A percentile compares a stretch with the other conserved stretches of the same genome.
phyloP scores from a whole-genome alignment of 768 basidiomycete species.

The Lactarius psammicola region DNA sequence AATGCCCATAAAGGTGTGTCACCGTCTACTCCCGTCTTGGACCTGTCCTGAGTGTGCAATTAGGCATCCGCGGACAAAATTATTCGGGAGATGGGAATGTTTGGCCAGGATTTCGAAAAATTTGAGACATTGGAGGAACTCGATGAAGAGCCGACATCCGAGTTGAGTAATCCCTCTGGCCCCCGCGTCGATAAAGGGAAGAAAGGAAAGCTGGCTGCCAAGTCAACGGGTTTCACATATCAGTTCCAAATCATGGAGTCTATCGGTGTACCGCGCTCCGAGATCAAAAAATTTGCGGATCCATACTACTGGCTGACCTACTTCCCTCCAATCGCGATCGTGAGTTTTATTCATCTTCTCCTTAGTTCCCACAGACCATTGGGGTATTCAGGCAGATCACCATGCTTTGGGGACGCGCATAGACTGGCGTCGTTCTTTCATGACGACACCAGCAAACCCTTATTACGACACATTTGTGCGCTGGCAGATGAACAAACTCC shows the following conservation, averaged over 20 bases:
- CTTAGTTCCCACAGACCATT: slow-evolving; percentile 3
- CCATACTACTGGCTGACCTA: slow-evolving; percentile 89
- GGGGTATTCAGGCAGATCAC: slow-evolving; percentile 59
- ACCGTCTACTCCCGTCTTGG: neutral
- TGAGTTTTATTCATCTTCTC: slow-evolving; percentile 33
- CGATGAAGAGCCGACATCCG: slow-evolving; percentile 42
- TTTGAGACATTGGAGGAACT: slow-evolving; percentile 52
- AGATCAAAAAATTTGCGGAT: slow-evolving; percentile 97
- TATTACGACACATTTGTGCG: slow-evolving; percentile 97
- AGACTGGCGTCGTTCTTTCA: slow-evolving; percentile 94
- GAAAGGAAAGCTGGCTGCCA: slow-evolving; percentile 92
- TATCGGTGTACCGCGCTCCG: slow-evolving; percentile 79
- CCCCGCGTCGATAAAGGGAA: slow-evolving; percentile 73
- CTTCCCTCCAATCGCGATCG: slow-evolving; percentile 94
- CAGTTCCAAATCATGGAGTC: slow-evolving; percentile 99
- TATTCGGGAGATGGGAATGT: slow-evolving; percentile 94
- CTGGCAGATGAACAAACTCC: slow-evolving; percentile 96
- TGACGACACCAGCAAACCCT: slow-evolving; percentile 94
- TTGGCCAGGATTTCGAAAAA: slow-evolving; percentile 84
- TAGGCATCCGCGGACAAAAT: slow-evolving; percentile 98
- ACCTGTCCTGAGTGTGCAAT: neutral
- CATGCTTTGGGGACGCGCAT: slow-evolving; percentile 89
- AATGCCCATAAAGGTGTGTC: slow-evolving; percentile 95
- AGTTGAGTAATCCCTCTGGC: slow-evolving; percentile 42
- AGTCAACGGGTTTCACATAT: slow-evolving; percentile 90